These are phyloP conservation scores for Cyclaneusma minus DNA, from an alignment of 2,329 filamentous ascomycete genomes.

Conservation along the genomic window DNA sequence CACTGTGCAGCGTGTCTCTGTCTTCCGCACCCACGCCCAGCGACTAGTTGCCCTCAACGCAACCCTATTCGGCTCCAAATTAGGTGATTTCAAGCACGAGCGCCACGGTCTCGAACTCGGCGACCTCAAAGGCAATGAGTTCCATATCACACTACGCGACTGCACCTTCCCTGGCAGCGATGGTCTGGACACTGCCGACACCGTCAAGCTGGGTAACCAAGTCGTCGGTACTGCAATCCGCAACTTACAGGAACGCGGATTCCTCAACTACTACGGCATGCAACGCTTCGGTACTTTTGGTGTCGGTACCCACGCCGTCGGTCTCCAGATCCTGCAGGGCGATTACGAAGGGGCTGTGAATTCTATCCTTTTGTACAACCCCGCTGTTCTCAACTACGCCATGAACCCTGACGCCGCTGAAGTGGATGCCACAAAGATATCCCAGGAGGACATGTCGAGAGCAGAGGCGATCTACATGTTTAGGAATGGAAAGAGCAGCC, in stretches of 20 bases:
- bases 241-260: slow-evolving; percentile 59
- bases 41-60: slow-evolving; percentile 50
- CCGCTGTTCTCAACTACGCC: slow-evolving; percentile 40
- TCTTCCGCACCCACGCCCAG: slow-evolving; percentile 40
- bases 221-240: slow-evolving; percentile 44
- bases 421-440: slow-evolving; percentile 31
- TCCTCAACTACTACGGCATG: slow-evolving; percentile 97
- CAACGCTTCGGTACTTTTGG: slow-evolving; percentile 87
- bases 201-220: slow-evolving; percentile 25
- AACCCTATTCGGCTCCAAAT: slow-evolving; percentile 40
- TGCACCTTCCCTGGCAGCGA: slow-evolving; percentile 43
- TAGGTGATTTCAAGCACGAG: slow-evolving; percentile 73
- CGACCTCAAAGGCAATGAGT: slow-evolving; percentile 78
- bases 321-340: slow-evolving; percentile 66
- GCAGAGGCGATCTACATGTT: slow-evolving; percentile 68
- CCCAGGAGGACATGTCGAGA: slow-evolving; percentile 62
- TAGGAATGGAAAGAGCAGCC: slow-evolving; percentile 40
- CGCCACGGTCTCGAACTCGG: slow-evolving; percentile 62
- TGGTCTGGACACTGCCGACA: slow-evolving; percentile 30
- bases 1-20: slow-evolving; percentile 51
- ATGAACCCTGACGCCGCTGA: slow-evolving; percentile 26
- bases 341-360: slow-evolving; percentile 71
- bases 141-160: slow-evolving; percentile 80
- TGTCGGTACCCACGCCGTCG: slow-evolving; percentile 73
- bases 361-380: slow-evolving; percentile 58